phyloP scores from a whole-genome alignment of 768 basidiomycete species.

The Lyophyllum atratum region DNA sequence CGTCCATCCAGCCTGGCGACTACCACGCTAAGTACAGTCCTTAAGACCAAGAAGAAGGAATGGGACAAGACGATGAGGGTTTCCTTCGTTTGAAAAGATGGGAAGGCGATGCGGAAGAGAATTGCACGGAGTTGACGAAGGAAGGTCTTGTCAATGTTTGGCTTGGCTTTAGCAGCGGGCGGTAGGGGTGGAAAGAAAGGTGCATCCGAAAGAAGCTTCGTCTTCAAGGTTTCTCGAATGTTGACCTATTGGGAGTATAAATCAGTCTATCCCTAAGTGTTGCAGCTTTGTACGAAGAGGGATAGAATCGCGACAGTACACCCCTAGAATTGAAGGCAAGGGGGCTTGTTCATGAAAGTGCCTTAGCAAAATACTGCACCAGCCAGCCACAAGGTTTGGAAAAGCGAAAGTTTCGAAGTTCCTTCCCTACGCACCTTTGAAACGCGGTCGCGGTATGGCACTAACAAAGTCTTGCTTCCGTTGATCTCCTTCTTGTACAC shows the following conservation, averaged over 20 bases:
- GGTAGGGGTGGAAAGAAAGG: slow-evolving; percentile 63
- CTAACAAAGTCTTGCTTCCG: slow-evolving; percentile 64
- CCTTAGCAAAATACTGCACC: too few species aligned
- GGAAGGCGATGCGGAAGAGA: slow-evolving; percentile 70
- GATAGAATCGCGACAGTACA: background rate
- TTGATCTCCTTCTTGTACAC: slow-evolving; percentile 62
- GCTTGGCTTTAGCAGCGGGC: slow-evolving; percentile 44
- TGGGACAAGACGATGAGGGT: slow-evolving; percentile 73
- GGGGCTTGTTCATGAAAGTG: too few species aligned
- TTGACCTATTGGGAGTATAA: slow-evolving; percentile 32
- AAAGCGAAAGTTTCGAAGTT: too few species aligned
- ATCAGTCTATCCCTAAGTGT: background rate
- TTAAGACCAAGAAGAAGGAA: slow-evolving; percentile 80
- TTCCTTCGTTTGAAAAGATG: slow-evolving; percentile 66
- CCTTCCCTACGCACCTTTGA: slow-evolving; percentile 51
- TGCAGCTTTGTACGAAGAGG: background rate
- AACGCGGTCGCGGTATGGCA: slow-evolving; percentile 64
- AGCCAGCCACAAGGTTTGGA: too few species aligned
- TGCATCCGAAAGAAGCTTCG: slow-evolving; percentile 53
- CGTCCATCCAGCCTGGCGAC: slow-evolving; percentile 89
- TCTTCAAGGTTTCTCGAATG: slow-evolving; percentile 48
- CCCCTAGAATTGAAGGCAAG: background rate
- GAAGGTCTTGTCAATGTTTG: slow-evolving; percentile 71
- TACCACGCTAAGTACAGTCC: slow-evolving; percentile 85
- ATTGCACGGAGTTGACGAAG: slow-evolving; percentile 75